These are phyloP conservation scores for Podaxis rugospora DNA, from an alignment of 768 basidiomycete species.

Conservation along the genomic window DNA sequence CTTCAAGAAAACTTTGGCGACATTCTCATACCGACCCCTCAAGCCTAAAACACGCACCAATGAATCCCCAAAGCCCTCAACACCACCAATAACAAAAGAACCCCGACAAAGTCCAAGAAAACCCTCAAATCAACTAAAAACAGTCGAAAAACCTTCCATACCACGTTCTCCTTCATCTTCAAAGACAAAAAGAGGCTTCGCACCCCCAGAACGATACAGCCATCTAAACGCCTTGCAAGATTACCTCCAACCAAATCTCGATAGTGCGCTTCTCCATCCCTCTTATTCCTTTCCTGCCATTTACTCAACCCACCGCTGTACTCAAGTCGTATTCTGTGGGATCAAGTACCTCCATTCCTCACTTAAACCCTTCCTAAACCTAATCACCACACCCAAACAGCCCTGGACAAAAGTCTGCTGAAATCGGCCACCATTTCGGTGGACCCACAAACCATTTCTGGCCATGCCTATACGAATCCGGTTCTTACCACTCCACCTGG, in stretches of 20 bases:
- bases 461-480: slow-evolving; percentile 64
- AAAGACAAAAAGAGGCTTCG: slow-evolving; percentile 39
- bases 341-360: slow-evolving; percentile 56
- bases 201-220: slow-evolving; percentile 46
- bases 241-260: slow-evolving; percentile 40
- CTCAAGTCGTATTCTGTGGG: slow-evolving; percentile 74
- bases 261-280: slow-evolving; percentile 37
- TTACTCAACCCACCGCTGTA: neutral
- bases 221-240: slow-evolving; percentile 52
- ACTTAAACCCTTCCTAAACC: neutral
- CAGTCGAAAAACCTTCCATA: neutral
- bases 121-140: neutral
- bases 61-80: neutral
- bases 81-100: neutral
- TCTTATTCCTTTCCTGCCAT: neutral
- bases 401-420: slow-evolving; percentile 65
- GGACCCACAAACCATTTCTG: slow-evolving; percentile 83
- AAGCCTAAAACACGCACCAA: neutral
- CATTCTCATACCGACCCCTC: neutral
- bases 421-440: slow-evolving; percentile 74
- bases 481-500: slow-evolving; percentile 24
- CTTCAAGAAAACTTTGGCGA: neutral
- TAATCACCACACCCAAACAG: slow-evolving; percentile 25
- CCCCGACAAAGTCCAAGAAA: neutral
- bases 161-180: slow-evolving; percentile 9